Conservation (phyloP, 306 rosid genomes). For the Cicer yamashitae region DNA sequence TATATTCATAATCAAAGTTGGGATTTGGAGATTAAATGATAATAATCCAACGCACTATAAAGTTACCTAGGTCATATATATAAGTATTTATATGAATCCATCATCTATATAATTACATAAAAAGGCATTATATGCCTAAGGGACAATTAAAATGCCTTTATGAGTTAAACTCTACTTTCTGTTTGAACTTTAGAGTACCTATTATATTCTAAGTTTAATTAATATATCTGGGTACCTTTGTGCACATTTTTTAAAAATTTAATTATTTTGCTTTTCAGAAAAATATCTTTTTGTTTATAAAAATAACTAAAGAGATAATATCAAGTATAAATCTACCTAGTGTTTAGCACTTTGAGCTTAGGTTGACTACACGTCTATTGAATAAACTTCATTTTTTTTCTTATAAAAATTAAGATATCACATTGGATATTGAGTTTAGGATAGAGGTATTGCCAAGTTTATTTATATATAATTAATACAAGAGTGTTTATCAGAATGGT, state of each 20-base stretch:
- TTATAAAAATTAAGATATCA: background rate
- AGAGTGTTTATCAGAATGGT: background rate
- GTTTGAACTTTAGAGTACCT: background rate
- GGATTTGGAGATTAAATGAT: conserved; percentile 25
- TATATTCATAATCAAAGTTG: conserved; percentile 13
- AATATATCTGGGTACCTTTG: background rate
- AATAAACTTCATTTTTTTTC: background rate
- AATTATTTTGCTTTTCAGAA: background rate
- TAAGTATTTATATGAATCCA: too few species aligned
- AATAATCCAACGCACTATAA: conserved; percentile 35
- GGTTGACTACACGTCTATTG: background rate
- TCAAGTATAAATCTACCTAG: background rate
- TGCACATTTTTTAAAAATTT: background rate
- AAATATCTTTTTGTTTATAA: background rate
- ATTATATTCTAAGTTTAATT: background rate
- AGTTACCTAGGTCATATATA: background rate
- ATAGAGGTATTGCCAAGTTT: background rate
- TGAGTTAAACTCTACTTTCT: background rate
- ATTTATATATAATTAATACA: background rate
- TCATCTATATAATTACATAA: background rate
- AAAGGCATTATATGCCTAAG: conserved; percentile 21
- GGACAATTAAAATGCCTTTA: conserved; percentile 13
- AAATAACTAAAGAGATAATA: background rate
- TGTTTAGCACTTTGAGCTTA: background rate
- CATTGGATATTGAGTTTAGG: background rate